Conservation (phyloP, 768 basidiomycete species). For the Pisolithus tinctorius region DNA sequence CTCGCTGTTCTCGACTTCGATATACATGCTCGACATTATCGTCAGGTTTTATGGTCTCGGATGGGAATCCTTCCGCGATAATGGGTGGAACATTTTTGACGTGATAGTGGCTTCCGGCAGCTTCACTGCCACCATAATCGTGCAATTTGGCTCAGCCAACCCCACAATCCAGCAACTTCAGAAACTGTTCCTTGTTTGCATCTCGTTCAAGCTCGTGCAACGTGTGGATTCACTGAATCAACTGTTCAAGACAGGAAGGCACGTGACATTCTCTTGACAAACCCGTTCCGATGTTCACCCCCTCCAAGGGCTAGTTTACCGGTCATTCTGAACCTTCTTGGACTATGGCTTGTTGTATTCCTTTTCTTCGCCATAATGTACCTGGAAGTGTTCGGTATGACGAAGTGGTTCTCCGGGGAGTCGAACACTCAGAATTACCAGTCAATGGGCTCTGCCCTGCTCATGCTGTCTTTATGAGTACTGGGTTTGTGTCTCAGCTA, state of each 20-base stretch:
- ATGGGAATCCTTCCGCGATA: slow-evolving; percentile 73
- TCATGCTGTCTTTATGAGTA: slow-evolving; percentile 90
- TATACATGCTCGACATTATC: slow-evolving; percentile 71
- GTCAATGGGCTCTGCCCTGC: slow-evolving; percentile 67
- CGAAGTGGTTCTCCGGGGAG: slow-evolving; percentile 74
- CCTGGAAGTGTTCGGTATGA: slow-evolving; percentile 87
- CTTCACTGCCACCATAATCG: slow-evolving; percentile 73
- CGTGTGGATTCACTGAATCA: slow-evolving; percentile 84
- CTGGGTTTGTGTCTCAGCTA: slow-evolving; percentile 53
- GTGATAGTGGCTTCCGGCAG: slow-evolving; percentile 73
- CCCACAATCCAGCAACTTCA: slow-evolving; percentile 63
- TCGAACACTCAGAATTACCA: slow-evolving; percentile 71
- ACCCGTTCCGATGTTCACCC: background rate
- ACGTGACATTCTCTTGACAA: slow-evolving; percentile 28
- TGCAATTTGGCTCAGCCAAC: slow-evolving; percentile 45
- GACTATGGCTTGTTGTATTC: slow-evolving; percentile 86
- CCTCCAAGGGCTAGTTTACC: slow-evolving; percentile 70
- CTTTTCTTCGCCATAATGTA: slow-evolving; percentile 85
- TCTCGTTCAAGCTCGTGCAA: slow-evolving; percentile 92
- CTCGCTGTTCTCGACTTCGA: slow-evolving; percentile 63
- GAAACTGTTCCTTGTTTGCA: slow-evolving; percentile 88
- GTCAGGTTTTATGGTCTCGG: slow-evolving; percentile 84
- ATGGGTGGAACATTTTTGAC: slow-evolving; percentile 95
- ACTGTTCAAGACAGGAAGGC: slow-evolving; percentile 95
- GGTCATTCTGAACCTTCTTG: slow-evolving; percentile 75